Evolutionary conservation across 1,284 basidiomycete genomes (phyloP).

Genomic region (Microbotryum violaceum): DNA sequence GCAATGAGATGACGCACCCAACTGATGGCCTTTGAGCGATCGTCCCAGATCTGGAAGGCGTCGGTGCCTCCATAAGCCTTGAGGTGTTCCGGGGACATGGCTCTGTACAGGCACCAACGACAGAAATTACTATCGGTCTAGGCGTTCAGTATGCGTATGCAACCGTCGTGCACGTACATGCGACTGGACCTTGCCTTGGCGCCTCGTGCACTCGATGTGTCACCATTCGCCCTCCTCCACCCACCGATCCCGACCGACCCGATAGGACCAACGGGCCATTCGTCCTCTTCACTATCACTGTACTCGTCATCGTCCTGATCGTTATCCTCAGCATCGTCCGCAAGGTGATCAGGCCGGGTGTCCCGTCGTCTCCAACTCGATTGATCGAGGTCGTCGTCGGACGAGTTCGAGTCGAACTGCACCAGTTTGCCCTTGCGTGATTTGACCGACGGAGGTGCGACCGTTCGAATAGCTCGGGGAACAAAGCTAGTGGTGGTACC

Average conservation of each 20-base stretch:
- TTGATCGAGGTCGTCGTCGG: neutral
- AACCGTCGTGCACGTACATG: neutral
- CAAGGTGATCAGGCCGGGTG: neutral
- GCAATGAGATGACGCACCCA: conserved; percentile 12
- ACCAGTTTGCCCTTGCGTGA: neutral
- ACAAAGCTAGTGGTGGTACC: neutral
- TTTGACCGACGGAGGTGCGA: neutral
- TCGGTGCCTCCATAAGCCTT: conserved; percentile 8
- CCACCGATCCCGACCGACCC: conserved; percentile 20
- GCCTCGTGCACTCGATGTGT: too few relatives aligned
- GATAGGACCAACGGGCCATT: conserved; percentile 28
- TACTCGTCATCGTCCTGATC: conserved; percentile 6
- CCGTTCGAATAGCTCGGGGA: neutral
- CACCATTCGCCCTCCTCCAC: conserved; percentile 5
- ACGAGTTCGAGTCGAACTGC: neutral
- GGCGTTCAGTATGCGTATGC: too few relatives aligned
- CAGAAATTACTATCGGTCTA: too few relatives aligned
- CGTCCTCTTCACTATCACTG: conserved; percentile 25
- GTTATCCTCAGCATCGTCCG: neutral
- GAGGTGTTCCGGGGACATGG: neutral
- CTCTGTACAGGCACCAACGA: neutral
- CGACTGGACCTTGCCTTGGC: neutral
- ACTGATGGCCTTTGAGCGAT: conserved; percentile 9
- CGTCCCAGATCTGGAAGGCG: conserved; percentile 21
- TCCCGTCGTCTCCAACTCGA: too few relatives aligned